A percentile compares a stretch with the other conserved stretches of the same genome.
Evolutionary conservation across 225 moss, liverwort and hornwort genomes (phyloP).

Genomic region (Asterella californica): DNA sequence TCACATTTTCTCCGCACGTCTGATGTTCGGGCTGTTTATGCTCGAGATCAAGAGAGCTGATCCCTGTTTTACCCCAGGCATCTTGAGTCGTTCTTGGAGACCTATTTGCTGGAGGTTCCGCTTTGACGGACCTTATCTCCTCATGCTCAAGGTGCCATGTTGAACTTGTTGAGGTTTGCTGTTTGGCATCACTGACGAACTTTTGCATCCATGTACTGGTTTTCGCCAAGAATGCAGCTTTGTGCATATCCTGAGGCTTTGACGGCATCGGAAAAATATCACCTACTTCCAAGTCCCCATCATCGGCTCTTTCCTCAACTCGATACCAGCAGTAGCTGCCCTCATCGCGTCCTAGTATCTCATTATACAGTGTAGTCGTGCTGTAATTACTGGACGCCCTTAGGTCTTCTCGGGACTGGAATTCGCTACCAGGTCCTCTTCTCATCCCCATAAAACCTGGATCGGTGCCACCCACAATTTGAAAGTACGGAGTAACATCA

Average conservation of each 20-base stretch:
- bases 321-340: not conserved
- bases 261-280: not conserved
- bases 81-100: no score
- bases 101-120: no score
- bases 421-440: not conserved
- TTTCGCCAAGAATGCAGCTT: not conserved
- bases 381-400: not conserved
- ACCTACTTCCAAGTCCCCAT: not conserved
- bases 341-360: not conserved
- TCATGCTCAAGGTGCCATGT: no score
- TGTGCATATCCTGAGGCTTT: not conserved
- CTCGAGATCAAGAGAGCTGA: no score
- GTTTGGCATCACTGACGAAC: not conserved
- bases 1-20: no score
- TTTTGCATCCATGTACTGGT: not conserved
- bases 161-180: no score
- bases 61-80: no score
- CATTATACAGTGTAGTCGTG: not conserved
- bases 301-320: not conserved
- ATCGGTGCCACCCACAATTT: not conserved
- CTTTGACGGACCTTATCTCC: no score
- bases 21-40: no score
- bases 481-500: not conserved
- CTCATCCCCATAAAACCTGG: not conserved
- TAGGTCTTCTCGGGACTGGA: not conserved